phyloP scores from a whole-genome alignment of 1,139 yeast species.

The Suhomyces wounanorum region DNA sequence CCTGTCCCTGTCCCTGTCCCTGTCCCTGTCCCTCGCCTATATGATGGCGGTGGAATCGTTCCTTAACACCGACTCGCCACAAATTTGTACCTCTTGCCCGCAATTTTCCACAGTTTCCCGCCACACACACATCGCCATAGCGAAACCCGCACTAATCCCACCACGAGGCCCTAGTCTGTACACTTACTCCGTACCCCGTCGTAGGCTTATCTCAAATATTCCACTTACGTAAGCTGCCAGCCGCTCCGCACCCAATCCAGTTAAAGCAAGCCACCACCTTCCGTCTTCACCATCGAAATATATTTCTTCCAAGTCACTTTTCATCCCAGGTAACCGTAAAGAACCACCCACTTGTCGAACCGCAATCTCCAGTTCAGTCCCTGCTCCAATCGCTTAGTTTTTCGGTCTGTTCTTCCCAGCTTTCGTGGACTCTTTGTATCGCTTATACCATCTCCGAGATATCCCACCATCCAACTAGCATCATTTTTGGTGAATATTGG shows the following conservation, averaged over 20 bases:
- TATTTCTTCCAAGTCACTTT: background rate
- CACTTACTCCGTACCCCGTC: background rate
- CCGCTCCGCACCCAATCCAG: slow-evolving; percentile 1
- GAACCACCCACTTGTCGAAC: background rate
- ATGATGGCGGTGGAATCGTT: background rate
- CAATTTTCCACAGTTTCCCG: no score
- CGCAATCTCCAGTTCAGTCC: background rate
- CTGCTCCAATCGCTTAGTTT: background rate
- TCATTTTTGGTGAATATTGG: background rate
- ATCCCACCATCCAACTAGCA: background rate
- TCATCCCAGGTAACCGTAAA: background rate
- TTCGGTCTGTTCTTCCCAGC: background rate
- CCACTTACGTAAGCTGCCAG: background rate
- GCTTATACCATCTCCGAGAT: background rate
- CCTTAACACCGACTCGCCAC: background rate
- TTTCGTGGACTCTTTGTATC: background rate
- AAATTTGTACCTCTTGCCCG: background rate
- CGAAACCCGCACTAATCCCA: background rate
- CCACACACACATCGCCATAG: background rate
- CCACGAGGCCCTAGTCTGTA: background rate
- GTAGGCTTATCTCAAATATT: background rate
- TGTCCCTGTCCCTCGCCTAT: no score
- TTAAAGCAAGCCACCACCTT: slow-evolving; percentile 2
- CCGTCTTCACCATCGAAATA: background rate
- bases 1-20: no score